These are phyloP conservation scores for Plasmodium vivax DNA, from an alignment of 169 alveolate species.

Conservation along the genomic window DNA sequence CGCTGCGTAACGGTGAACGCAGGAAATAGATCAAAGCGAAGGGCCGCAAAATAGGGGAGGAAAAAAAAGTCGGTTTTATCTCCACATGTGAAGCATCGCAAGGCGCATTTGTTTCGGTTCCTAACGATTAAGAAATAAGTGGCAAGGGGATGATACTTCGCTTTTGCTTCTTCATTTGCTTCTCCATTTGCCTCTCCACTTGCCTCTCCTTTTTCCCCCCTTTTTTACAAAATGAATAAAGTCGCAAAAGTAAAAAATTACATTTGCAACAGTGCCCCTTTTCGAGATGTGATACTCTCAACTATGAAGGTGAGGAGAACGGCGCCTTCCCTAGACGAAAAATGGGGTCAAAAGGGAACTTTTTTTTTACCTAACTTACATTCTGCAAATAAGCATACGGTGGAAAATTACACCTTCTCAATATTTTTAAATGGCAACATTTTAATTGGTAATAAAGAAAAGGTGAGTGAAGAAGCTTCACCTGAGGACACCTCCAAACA, in stretches of 20 bases:
- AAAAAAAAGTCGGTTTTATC: not conserved
- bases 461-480: not conserved
- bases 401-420: not conserved
- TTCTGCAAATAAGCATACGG: not conserved
- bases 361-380: not conserved
- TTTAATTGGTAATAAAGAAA: constrained; percentile 18
- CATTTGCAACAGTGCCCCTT: not conserved
- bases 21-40: not conserved
- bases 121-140: not conserved
- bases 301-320: not conserved
- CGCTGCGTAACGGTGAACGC: not conserved
- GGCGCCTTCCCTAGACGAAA: not conserved
- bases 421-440: constrained; percentile 20
- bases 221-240: constrained; percentile 32
- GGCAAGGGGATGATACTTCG: not conserved
- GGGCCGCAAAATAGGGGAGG: not conserved
- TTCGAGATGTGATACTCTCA: constrained; percentile 3
- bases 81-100: not conserved
- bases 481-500: not conserved
- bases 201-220: not conserved
- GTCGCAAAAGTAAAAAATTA: constrained; percentile 4
- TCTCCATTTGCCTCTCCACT: not conserved
- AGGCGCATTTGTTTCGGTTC: not conserved
- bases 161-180: not conserved
- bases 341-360: not conserved